These are phyloP conservation scores for Fusarium incarnatum DNA, from an alignment of 2,329 filamentous ascomycete genomes.

Conservation along the genomic window DNA sequence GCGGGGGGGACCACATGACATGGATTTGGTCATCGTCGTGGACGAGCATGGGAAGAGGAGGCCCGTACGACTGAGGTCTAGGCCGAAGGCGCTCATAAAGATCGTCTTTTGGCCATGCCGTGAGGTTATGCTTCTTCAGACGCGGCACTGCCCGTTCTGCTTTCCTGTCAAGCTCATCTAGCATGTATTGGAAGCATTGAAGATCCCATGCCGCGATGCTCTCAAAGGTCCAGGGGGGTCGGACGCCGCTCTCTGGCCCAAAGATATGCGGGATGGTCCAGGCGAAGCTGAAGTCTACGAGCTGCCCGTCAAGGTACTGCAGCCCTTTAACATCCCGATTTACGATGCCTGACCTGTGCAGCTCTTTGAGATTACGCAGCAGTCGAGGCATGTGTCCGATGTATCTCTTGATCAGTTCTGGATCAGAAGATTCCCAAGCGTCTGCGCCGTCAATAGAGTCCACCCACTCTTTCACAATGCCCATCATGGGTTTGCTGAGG, in stretches of 20 bases:
- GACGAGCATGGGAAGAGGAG: neutral
- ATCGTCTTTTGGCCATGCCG: neutral
- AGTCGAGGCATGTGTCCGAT: neutral
- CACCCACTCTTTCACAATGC: neutral
- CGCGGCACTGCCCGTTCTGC: neutral
- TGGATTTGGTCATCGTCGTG: neutral
- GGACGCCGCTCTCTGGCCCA: neutral
- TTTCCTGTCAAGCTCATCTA: neutral
- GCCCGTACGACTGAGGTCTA: neutral
- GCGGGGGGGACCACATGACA: neutral
- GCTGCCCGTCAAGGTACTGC: neutral
- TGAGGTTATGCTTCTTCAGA: neutral
- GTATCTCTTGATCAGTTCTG: neutral
- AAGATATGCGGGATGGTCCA: neutral
- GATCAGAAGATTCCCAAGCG: rapidly evolving
- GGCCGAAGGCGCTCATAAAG: neutral
- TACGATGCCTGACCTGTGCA: neutral
- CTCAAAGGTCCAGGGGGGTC: neutral
- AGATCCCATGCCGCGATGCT: neutral
- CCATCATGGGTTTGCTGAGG: neutral
- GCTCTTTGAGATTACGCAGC: neutral
- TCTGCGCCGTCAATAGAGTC: neutral
- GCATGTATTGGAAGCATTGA: neutral
- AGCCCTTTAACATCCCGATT: neutral
- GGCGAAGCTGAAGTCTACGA: neutral